Evolutionary conservation across 31 red algal species (phyloP).

Genomic region (Bonnemaisonia californica): DNA sequence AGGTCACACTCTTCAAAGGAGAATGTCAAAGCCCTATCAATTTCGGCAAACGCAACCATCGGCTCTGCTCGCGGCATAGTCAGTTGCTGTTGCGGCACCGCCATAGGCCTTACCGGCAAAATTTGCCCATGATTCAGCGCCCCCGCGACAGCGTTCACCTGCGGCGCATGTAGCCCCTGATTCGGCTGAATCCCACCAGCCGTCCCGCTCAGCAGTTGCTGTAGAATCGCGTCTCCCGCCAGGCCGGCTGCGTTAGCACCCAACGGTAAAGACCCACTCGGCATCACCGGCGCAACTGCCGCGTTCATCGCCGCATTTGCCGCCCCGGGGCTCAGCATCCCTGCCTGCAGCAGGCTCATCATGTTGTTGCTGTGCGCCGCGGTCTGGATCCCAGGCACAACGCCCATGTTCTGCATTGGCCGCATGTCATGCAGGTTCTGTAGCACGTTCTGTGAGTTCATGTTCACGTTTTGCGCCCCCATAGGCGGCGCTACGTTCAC

Average conservation of each 20-base stretch:
- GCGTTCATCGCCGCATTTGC: neutral
- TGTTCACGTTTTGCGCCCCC: neutral
- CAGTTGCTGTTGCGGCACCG: conserved; percentile 3
- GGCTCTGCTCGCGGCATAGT: neutral
- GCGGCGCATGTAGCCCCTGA: neutral
- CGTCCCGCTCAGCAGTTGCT: conserved; percentile 19
- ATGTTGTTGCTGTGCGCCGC: conserved; percentile 12
- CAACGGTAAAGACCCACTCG: neutral
- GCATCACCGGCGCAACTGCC: neutral
- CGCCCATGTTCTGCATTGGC: conserved; percentile 19
- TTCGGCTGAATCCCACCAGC: neutral
- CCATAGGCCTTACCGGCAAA: neutral
- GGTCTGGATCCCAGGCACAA: conserved; percentile 8
- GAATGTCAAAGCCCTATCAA: neutral
- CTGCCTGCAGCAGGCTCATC: conserved; percentile 19
- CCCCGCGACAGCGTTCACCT: neutral
- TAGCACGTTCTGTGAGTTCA: conserved; percentile 4
- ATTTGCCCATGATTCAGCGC: conserved; percentile 4
- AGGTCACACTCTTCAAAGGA: conserved; percentile 18
- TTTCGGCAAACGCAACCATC: neutral
- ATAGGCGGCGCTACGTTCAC: neutral
- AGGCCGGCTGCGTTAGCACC: neutral
- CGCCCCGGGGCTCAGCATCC: neutral
- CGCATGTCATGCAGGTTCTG: conserved; percentile 31
- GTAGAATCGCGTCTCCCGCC: conserved; percentile 12